Evolutionary conservation across 192 early-diverging fungal species (phyloP).

Genomic region (Coemansia sp.): DNA sequence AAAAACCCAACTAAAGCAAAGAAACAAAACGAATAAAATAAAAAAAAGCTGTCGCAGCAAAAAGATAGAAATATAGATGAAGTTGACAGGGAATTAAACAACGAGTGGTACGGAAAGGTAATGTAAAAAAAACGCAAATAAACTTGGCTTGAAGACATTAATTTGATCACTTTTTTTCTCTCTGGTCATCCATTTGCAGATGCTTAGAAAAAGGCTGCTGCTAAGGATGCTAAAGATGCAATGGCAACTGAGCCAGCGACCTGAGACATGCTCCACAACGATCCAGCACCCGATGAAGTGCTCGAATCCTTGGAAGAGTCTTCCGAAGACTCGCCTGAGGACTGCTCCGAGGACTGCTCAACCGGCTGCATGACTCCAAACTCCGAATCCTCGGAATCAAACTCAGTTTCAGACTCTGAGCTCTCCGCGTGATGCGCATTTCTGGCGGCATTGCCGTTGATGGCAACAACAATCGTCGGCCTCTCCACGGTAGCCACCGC

Average conservation of each 20-base stretch:
- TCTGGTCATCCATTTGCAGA: background rate
- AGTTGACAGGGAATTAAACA: background rate
- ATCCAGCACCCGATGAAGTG: background rate
- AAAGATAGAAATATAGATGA: background rate
- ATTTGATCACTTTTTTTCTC: background rate
- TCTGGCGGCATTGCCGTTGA: conserved; percentile 37
- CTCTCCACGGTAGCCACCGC: conserved; percentile 12
- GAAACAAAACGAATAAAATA: background rate
- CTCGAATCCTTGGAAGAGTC: background rate
- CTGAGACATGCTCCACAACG: background rate
- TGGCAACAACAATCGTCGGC: conserved; percentile 41
- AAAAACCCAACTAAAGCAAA: no score
- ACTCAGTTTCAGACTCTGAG: background rate
- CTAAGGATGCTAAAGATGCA: background rate
- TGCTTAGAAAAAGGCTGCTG: background rate
- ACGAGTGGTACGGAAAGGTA: background rate
- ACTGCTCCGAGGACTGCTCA: background rate
- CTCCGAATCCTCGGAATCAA: background rate
- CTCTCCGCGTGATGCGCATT: conserved; percentile 11
- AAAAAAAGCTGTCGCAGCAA: background rate
- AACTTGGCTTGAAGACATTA: background rate
- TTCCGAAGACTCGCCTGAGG: conserved; percentile 24
- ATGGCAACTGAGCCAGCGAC: background rate
- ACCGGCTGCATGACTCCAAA: background rate
- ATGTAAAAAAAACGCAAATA: background rate